A percentile compares a stretch with the other conserved stretches of the same genome.
Evolutionary conservation across 441 rosid genomes (phyloP).

Genomic region (Omphalea diandra): DNA sequence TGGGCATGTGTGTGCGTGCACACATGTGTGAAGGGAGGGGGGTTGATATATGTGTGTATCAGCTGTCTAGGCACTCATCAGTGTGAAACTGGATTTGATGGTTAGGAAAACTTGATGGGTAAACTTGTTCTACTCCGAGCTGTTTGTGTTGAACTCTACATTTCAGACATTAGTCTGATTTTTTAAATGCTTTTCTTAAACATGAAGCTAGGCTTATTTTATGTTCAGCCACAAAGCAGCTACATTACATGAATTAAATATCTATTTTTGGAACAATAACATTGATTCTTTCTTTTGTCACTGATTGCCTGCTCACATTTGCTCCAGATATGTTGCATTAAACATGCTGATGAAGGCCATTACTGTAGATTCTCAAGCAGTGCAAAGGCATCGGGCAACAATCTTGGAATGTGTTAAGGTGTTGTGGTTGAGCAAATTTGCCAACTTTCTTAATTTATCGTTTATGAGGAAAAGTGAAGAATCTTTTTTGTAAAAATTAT

Average conservation of each 20-base stretch:
- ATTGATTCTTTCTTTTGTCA: neutral
- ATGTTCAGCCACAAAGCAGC: too few species aligned
- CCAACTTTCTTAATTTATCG: neutral
- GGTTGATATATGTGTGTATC: neutral
- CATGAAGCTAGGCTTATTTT: too few species aligned
- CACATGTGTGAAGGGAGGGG: neutral
- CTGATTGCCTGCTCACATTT: neutral
- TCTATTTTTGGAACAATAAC: neutral
- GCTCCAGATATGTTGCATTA: slow-evolving; percentile 89
- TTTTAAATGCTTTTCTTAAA: neutral
- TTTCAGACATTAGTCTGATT: neutral
- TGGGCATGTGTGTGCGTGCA: neutral
- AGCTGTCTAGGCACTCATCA: neutral
- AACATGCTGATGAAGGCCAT: slow-evolving; percentile 99
- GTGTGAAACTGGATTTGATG: neutral
- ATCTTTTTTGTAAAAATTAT: too few species aligned
- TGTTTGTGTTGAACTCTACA: neutral
- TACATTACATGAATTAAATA: neutral
- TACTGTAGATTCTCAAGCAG: slow-evolving; percentile 90
- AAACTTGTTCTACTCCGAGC: neutral
- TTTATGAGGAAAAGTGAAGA: neutral
- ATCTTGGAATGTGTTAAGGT: slow-evolving; percentile 99
- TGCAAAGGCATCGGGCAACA: slow-evolving; percentile 96
- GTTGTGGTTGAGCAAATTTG: slow-evolving; percentile 10
- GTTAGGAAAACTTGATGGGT: neutral